A percentile compares a stretch with the other conserved stretches of the same genome.
These are phyloP conservation scores for Globisporangium emineosum DNA, from an alignment of 352 stramenopile genomes.

Conservation along the genomic window DNA sequence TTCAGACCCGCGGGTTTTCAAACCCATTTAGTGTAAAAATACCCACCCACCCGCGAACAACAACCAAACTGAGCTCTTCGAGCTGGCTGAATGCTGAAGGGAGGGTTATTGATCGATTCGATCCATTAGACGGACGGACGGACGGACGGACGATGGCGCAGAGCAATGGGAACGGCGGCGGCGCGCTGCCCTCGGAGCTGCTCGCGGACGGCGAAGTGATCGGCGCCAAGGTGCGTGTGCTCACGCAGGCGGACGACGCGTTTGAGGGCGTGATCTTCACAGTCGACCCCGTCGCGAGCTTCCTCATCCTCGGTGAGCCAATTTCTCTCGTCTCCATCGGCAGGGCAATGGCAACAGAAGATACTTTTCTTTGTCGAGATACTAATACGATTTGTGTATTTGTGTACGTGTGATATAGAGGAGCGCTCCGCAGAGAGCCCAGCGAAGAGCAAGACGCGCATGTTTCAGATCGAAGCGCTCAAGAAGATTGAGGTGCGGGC, in stretches of 20 bases:
- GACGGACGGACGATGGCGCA: constrained; percentile 16
- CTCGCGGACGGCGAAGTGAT: constrained; percentile 59
- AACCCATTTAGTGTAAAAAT: neutral
- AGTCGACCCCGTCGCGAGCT: constrained; percentile 70
- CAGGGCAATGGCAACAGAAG: neutral
- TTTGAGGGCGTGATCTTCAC: constrained; percentile 80
- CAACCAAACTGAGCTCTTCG: neutral
- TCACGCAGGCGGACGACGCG: constrained; percentile 38
- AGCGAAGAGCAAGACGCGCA: constrained; percentile 63
- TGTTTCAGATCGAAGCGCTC: constrained; percentile 70
- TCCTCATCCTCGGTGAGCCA: constrained; percentile 68
- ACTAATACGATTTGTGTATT: neutral
- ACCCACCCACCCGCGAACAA: neutral
- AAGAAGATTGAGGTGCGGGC: constrained; percentile 53
- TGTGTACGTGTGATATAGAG: constrained; percentile 29
- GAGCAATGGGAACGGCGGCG: constrained; percentile 15
- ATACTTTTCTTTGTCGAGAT: constrained; percentile 1
- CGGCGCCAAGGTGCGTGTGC: constrained; percentile 62
- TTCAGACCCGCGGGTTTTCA: neutral
- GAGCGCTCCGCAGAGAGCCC: constrained; percentile 36
- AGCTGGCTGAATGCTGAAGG: constrained; percentile 1
- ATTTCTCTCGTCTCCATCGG: neutral
- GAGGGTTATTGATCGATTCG: constrained; percentile 1
- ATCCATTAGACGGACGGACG: neutral
- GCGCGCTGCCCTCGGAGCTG: constrained; percentile 50